These are phyloP conservation scores for Euphrasia arctica DNA, from an alignment of 305 asterid species.

Conservation along the genomic window DNA sequence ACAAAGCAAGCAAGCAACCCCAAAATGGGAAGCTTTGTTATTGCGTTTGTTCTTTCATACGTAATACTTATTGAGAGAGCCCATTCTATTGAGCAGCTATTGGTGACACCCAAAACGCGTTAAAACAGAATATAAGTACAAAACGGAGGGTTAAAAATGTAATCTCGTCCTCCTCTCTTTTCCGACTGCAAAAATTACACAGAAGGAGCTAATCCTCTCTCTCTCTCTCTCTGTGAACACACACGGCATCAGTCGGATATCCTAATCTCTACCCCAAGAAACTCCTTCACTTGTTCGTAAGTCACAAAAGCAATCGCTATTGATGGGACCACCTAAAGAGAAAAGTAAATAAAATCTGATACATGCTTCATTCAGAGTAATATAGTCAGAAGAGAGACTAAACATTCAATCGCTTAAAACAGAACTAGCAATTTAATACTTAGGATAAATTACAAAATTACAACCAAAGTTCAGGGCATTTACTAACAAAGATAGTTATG, in stretches of 20 bases:
- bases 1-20: not conserved
- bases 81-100: constrained; percentile 26
- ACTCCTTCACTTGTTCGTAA: constrained; percentile 88
- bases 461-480: not conserved
- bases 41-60: constrained; percentile 21
- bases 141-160: constrained; percentile 29
- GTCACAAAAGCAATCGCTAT: constrained; percentile 98
- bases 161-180: constrained; percentile 21
- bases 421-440: not conserved
- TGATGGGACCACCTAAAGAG: constrained; percentile 87
- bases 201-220: not conserved
- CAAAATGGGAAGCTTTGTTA: constrained; percentile 23
- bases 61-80: constrained; percentile 27
- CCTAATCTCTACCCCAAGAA: constrained; percentile 81
- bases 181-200: constrained; percentile 28
- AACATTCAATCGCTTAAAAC: not conserved
- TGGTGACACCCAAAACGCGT: constrained; percentile 17
- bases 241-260: constrained; percentile 63
- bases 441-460: not conserved
- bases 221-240: constrained; percentile 1
- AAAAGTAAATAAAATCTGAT: not conserved
- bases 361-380: not conserved
- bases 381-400: not conserved
- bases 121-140: constrained; percentile 21
- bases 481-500: not conserved